Base-by-base conservation (phyloP, 2,329 filamentous ascomycete species). In the Sclerotinia nivalis region DNA sequence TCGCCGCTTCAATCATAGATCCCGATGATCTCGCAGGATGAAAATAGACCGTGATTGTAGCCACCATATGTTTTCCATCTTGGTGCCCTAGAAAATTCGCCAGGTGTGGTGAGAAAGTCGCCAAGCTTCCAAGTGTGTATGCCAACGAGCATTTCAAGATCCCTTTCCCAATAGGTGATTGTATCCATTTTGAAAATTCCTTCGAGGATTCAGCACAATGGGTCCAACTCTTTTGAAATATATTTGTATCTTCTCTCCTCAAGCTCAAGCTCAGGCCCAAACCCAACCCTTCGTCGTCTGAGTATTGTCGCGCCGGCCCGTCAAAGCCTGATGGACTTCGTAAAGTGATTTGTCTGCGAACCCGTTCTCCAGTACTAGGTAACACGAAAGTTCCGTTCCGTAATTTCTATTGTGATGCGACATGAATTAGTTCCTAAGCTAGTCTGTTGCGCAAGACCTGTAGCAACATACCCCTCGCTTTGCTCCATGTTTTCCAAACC, bases 31-130 rank as follows among this genome's bases (percentile, higher is more conserved):
- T 86, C 8, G 93, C 92, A 6, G 95, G 93, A 79, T 97, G 93
- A 77, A 97, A 98, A 78, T 97, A 98, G 15, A 97, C 94, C 0
- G 93, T 96, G 70, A 97, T 88, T 2, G 95, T 97, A 45, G 93
- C 93, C 66, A 97, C 93, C 77, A 97, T 90, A 80, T 97, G 95
- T 78, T 97, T 97, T 65, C 93, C 93, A 80, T 97, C 94, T 77
- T 93, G 91, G 73, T 90, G 72, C 85, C 95, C 95, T 22, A 97
- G 83, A 69, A 93, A 87, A 10, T 84, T 82, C 22, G 93, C 89
- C 69, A 97, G 84, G 3, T 86, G 85, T 2, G 90, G 87, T 72
- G 93, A 89, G 76, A 97, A 96, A 0, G 94, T 97, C 49, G 90
- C 93, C 80, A 97, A 83, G 74, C 92, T 96, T 25, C 92, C 95